Evolutionary conservation across 192 early-diverging fungal species (phyloP).

Genomic region (Allomyces macrogynus): DNA sequence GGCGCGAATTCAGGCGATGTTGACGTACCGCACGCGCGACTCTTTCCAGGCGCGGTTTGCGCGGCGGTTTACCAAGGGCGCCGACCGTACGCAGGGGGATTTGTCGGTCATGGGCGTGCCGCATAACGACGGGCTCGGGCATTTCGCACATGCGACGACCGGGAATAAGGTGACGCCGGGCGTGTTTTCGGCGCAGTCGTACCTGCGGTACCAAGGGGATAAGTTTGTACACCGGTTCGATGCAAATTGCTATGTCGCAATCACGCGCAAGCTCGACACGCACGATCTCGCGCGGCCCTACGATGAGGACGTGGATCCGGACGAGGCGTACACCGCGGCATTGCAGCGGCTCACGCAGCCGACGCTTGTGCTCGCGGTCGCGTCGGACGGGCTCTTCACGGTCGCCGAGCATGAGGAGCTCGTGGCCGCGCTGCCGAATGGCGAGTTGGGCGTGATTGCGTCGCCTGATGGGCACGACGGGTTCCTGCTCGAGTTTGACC

Average conservation of each 20-base stretch:
- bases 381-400: slow-evolving; percentile 88
- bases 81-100: too few relatives aligned
- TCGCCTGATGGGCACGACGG: slow-evolving; percentile 94
- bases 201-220: slow-evolving; percentile 93
- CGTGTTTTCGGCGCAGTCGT: slow-evolving; percentile 90
- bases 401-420: slow-evolving; percentile 90
- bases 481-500: slow-evolving; percentile 89
- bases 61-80: slow-evolving; percentile 16
- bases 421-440: slow-evolving; percentile 60
- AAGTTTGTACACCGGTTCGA: slow-evolving; percentile 91
- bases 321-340: not conserved
- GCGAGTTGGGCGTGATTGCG: slow-evolving; percentile 70
- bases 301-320: not conserved
- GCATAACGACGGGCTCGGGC: slow-evolving; percentile 1
- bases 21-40: slow-evolving; percentile 91
- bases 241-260: slow-evolving; percentile 94
- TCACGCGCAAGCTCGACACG: slow-evolving; percentile 86
- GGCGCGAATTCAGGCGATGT: slow-evolving; percentile 89
- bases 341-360: not conserved
- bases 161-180: slow-evolving; percentile 25
- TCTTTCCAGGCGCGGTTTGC: slow-evolving; percentile 93
- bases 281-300: slow-evolving; percentile 54
- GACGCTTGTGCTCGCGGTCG: slow-evolving; percentile 23
- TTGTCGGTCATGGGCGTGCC: not conserved
- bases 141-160: slow-evolving; percentile 16